Evolutionary conservation across 2,329 filamentous ascomycete species (phyloP), one percentile per base, ranked within the genome.

Genomic region (Malbranchea zuffiana): DNA sequence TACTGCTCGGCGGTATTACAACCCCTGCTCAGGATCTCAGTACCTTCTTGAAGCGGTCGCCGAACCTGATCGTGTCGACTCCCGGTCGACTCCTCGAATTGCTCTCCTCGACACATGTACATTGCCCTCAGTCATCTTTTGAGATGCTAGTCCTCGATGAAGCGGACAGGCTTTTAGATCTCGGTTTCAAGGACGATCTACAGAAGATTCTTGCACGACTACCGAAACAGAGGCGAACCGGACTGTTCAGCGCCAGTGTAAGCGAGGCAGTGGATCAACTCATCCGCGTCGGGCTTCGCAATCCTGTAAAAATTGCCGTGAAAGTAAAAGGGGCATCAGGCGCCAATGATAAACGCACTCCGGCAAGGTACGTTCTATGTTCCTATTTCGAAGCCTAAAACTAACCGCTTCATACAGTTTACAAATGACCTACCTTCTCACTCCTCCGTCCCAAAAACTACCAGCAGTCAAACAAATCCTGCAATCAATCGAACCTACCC

Each of bases 231-330:
- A 72, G 90, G 35, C 74, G 90, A 32, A 98, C 90, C 0, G 90
- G 90, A 0, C 66, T 98, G 0, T 98, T 96, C 62, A 94, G 85
- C 52, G 90, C 90, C 8, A 92, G 82, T 51, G 82, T 98, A n/a
- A 90, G 82, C 50, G 90, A 96, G 54, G 90, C 90, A 1, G 83
- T 98, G 1, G 80, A 87, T 44, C 83, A 95, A 55, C 81, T 98
- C 37, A 86, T 98, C 35, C 75, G 87, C 23, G 85, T 95, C 5
- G 90, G 90, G 13, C 65, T 96, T 46, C 74, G 90, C 24, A 96
- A 98, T 59, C 90, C 90, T 0, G 87, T 95, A 50, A 92, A 92
- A 53, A 85, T 98, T 43, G 80, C 83, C 7, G 90, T 96, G 35
- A 90, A 88, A 50, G 90, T 98, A 36, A 90, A 87, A 60, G 77